phyloP scores from a whole-genome alignment of 1,284 basidiomycete species.

The Waitea zeae region DNA sequence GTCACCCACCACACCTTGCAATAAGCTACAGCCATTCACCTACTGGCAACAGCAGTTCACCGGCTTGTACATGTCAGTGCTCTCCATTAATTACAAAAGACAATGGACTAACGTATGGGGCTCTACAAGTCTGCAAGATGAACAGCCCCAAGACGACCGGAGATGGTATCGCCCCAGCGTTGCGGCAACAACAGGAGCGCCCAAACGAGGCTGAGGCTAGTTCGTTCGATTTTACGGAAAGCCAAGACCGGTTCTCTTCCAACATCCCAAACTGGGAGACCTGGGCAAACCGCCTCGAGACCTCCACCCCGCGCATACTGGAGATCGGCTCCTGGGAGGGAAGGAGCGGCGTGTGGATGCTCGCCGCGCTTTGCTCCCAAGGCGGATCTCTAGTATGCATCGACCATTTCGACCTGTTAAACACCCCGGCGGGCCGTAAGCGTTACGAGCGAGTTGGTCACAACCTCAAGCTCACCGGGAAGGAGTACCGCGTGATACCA shows the following conservation, averaged over 20 bases:
- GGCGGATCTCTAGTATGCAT: conserved; percentile 31
- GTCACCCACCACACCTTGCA: too few relatives aligned
- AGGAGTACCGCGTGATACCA: conserved; percentile 23
- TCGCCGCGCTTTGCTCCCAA: conserved; percentile 24
- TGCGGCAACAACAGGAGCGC: too few relatives aligned
- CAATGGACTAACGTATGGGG: too few relatives aligned
- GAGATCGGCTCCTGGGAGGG: conserved; percentile 53
- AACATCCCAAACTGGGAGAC: conserved; percentile 23
- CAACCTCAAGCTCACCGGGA: conserved; percentile 27
- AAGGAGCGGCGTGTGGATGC: conserved; percentile 35
- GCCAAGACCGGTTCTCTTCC: conserved; percentile 38
- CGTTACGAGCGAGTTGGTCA: conserved; percentile 24
- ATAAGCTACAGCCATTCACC: too few relatives aligned
- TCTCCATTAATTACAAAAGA: too few relatives aligned
- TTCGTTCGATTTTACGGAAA: conserved; percentile 27
- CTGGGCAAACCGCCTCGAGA: conserved; percentile 19
- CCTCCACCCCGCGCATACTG: conserved; percentile 23
- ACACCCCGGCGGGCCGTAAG: conserved; percentile 27
- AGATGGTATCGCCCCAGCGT: too few relatives aligned
- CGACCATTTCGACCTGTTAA: conserved; percentile 39
- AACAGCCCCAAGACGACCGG: too few relatives aligned
- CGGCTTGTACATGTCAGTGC: too few relatives aligned
- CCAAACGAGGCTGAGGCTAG: too few relatives aligned
- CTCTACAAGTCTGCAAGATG: too few relatives aligned
- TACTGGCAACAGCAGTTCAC: too few relatives aligned